A percentile compares a stretch with the other conserved stretches of the same genome.
Evolutionary conservation across 805 yeast genomes (phyloP).

Genomic region (Sugiyamaella marilandica): DNA sequence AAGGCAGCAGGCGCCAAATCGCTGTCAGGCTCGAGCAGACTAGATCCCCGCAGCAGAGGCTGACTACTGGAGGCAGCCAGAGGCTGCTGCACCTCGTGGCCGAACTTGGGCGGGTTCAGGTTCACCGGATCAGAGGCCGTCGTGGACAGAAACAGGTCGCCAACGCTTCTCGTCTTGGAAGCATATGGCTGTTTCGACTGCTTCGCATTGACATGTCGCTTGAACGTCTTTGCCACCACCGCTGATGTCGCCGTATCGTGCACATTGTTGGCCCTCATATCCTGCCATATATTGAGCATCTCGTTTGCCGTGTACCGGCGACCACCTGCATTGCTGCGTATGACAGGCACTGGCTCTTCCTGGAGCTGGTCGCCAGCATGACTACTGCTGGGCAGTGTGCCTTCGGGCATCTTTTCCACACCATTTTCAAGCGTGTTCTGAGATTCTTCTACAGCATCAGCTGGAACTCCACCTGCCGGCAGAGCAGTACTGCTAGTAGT

Average conservation of each 20-base stretch:
- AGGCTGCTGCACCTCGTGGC: not conserved
- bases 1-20: not conserved
- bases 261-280: constrained; percentile 28
- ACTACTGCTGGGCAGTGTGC: not conserved
- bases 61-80: not conserved
- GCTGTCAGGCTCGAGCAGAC: not conserved
- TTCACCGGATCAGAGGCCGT: not conserved
- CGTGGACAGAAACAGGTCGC: not conserved
- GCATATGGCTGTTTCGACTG: not conserved
- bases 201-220: not conserved
- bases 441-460: not conserved
- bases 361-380: not conserved
- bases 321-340: constrained; percentile 36
- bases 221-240: not conserved
- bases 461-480: not conserved
- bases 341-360: not conserved
- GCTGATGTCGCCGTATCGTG: not conserved
- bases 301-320: constrained; percentile 47
- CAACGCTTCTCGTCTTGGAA: not conserved
- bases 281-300: constrained; percentile 49
- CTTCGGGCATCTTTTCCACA: not conserved
- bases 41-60: not conserved
- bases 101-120: not conserved
- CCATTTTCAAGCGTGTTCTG: not conserved
- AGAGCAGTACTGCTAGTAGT: not conserved